phyloP scores from a whole-genome alignment of 2,329 filamentous ascomycete genomes.

The Colletotrichum coccodes region DNA sequence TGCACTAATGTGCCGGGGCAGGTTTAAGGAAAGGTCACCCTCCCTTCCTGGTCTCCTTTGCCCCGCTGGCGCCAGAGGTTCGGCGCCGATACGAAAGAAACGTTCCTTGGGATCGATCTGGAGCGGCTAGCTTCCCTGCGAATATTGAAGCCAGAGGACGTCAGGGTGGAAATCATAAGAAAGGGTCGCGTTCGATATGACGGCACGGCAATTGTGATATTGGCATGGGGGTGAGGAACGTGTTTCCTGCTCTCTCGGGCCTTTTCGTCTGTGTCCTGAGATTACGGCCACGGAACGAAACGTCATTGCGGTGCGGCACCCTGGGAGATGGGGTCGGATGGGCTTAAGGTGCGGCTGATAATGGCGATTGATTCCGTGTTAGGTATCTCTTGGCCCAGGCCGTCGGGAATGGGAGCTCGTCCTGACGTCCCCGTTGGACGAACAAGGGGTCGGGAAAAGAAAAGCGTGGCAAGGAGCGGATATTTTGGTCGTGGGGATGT shows the following conservation, averaged over 20 bases:
- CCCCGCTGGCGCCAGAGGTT: background rate
- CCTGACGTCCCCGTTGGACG: slow-evolving; percentile 24
- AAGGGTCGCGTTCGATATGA: slow-evolving; percentile 10
- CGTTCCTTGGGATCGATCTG: background rate
- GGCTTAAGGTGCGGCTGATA: slow-evolving; percentile 30
- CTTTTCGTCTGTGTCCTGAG: slow-evolving; percentile 13
- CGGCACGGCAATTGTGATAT: slow-evolving; percentile 10
- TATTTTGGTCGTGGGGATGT: slow-evolving; percentile 30
- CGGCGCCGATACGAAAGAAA: slow-evolving; percentile 14
- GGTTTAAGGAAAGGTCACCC: slow-evolving; percentile 8
- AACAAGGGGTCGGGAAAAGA: slow-evolving; percentile 27
- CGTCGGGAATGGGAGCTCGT: slow-evolving; percentile 23
- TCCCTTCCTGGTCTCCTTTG: background rate
- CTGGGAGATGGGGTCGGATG: slow-evolving; percentile 20
- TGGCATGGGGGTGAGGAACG: slow-evolving; percentile 16
- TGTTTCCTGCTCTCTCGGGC: slow-evolving; percentile 19
- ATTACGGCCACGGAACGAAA: slow-evolving; percentile 25
- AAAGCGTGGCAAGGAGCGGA: slow-evolving; percentile 22
- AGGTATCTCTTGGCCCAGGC: slow-evolving; percentile 24
- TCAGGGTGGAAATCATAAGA: background rate
- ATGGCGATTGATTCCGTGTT: slow-evolving; percentile 21
- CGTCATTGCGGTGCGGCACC: slow-evolving; percentile 26
- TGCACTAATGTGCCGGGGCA: slow-evolving; percentile 28
- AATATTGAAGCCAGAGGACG: slow-evolving; percentile 15
- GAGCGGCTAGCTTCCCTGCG: slow-evolving; percentile 20